Percentiles rank a stretch among this genome's conserved stretches.
Conservation (phyloP, 176 grass and related monocot species). For the Avena insularis region DNA sequence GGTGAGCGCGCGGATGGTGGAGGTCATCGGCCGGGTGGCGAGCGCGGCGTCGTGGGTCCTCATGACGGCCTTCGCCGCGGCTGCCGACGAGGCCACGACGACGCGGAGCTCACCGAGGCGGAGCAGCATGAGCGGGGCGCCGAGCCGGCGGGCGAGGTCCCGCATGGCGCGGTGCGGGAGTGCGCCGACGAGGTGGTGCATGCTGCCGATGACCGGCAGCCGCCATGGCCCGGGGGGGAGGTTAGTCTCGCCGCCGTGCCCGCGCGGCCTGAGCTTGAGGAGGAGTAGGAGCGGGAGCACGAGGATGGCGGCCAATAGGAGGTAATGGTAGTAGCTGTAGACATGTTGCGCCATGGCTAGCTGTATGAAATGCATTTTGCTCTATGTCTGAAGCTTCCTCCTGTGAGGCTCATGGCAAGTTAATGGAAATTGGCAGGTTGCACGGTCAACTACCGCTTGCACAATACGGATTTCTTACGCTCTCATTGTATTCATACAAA, state of each 20-base stretch:
- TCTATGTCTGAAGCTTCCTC: not conserved
- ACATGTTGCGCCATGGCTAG: not conserved
- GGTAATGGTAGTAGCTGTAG: not conserved
- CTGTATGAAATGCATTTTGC: not conserved
- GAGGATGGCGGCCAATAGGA: not conserved
- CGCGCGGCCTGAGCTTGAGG: not conserved
- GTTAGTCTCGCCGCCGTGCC: not conserved
- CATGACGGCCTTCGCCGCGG: not conserved
- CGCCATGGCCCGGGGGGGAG: not conserved
- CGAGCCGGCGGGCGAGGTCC: constrained; percentile 31
- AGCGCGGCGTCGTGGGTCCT: not conserved
- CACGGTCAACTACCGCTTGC: not conserved
- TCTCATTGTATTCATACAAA: not conserved
- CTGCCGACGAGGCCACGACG: not conserved
- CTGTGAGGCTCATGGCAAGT: too few relatives aligned
- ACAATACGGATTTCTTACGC: not conserved
- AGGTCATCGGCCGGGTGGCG: not conserved
- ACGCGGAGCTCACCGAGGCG: not conserved
- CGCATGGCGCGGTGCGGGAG: constrained; percentile 54
- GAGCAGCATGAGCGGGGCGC: constrained; percentile 5
- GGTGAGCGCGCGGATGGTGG: not conserved
- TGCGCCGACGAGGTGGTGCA: not conserved
- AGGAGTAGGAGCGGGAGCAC: not conserved
- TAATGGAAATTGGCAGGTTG: too few relatives aligned
- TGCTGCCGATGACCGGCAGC: not conserved